Conservation (phyloP, 371 early-diverging fungal species). For the Apophysomyces ossiformis region DNA sequence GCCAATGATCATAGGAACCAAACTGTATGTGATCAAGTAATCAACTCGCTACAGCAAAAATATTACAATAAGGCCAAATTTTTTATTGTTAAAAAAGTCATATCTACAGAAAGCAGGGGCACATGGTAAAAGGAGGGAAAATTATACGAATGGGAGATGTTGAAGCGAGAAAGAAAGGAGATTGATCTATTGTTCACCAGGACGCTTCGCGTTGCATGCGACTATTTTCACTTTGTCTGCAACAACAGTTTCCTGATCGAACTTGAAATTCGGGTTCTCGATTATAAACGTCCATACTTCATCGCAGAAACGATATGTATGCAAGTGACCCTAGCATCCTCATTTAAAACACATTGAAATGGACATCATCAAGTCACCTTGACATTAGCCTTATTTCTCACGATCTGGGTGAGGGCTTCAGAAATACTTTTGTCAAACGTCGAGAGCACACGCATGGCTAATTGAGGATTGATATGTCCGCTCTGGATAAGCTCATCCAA, state of each 20-base stretch:
- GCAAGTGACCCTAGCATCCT: conserved; percentile 73
- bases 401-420: conserved; percentile 48
- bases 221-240: conserved; percentile 93
- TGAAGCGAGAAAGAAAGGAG: not conserved
- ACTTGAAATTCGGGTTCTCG: conserved; percentile 82
- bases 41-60: not conserved
- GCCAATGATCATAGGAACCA: no score
- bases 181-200: conserved; percentile 60
- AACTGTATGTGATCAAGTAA: not conserved
- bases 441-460: conserved; percentile 90
- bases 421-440: conserved; percentile 70
- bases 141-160: not conserved
- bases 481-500: conserved; percentile 93
- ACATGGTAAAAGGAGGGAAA: not conserved
- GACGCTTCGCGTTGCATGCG: conserved; percentile 81
- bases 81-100: conserved; percentile 1
- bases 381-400: conserved; percentile 50
- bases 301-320: conserved; percentile 92
- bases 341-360: conserved; percentile 13
- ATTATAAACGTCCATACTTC: conserved; percentile 98
- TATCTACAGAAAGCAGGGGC: conserved; percentile 11
- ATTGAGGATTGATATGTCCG: conserved; percentile 91
- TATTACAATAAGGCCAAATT: not conserved
- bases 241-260: conserved; percentile 80
- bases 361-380: conserved; percentile 32